Percentiles rank a stretch among this genome's conserved stretches.
Evolutionary conservation across 1,139 yeast genomes (phyloP).

Genomic region (Lodderomyces orthopsilosis): DNA sequence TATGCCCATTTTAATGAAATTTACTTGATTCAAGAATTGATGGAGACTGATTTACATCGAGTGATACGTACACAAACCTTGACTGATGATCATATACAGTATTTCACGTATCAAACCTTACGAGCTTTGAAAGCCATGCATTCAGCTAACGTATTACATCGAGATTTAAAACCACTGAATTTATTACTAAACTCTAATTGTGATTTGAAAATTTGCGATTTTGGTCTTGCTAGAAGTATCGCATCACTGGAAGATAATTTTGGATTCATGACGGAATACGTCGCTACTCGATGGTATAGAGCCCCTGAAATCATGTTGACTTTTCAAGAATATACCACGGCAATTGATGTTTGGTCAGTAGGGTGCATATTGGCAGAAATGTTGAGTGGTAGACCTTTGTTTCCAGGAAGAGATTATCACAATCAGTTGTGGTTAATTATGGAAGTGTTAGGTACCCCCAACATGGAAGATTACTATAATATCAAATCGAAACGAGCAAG

Average conservation of each 20-base stretch:
- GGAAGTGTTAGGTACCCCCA: slow-evolving; percentile 64
- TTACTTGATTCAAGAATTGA: slow-evolving; percentile 65
- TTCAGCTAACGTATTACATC: slow-evolving; percentile 48
- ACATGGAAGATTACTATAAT: slow-evolving; percentile 50
- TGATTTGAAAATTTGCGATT: slow-evolving; percentile 51
- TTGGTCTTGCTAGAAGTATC: slow-evolving; percentile 49
- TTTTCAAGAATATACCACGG: slow-evolving; percentile 64
- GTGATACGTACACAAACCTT: slow-evolving; percentile 53
- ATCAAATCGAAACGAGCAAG: slow-evolving; percentile 62
- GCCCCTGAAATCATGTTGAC: slow-evolving; percentile 79
- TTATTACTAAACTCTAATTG: slow-evolving; percentile 34
- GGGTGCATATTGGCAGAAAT: slow-evolving; percentile 75
- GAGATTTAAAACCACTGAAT: slow-evolving; percentile 42
- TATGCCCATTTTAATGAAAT: slow-evolving; percentile 55
- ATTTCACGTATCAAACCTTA: slow-evolving; percentile 62
- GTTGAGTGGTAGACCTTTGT: slow-evolving; percentile 61
- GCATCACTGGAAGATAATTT: slow-evolving; percentile 35
- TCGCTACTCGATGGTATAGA: slow-evolving; percentile 78
- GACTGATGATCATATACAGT: slow-evolving; percentile 66
- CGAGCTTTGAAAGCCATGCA: slow-evolving; percentile 65
- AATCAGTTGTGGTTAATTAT: slow-evolving; percentile 63
- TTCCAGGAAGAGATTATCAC: slow-evolving; percentile 77
- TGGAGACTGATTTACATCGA: slow-evolving; percentile 66
- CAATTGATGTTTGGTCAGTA: slow-evolving; percentile 77
- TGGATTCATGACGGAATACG: slow-evolving; percentile 62